A percentile compares a stretch with the other conserved stretches of the same genome.
phyloP scores from a whole-genome alignment of 2,329 filamentous ascomycete genomes.

The Hymenoscyphus infarciens region DNA sequence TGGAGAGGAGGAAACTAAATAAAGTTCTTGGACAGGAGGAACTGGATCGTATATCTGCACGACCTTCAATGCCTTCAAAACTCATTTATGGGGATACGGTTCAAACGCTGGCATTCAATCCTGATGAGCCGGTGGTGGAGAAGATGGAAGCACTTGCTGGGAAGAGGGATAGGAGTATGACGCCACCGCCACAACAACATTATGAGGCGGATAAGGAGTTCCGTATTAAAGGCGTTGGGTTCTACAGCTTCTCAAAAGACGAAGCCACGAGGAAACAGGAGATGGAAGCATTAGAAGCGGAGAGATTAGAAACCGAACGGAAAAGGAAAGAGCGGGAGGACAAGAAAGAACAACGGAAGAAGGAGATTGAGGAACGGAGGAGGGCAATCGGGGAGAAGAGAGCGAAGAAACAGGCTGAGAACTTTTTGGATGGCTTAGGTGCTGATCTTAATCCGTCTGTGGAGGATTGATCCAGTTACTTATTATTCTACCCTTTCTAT shows the following conservation, averaged over 20 bases:
- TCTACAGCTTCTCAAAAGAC: conserved; percentile 84
- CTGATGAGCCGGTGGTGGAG: conserved; percentile 58
- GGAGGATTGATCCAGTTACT: background rate
- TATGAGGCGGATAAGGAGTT: conserved; percentile 86
- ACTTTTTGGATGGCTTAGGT: conserved; percentile 44
- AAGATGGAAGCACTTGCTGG: conserved; percentile 76
- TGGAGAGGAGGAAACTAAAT: conserved; percentile 54
- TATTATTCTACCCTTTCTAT: background rate
- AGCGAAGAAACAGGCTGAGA: conserved; percentile 66
- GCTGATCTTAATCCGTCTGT: background rate
- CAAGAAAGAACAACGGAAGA: conserved; percentile 54
- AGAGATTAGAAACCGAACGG: conserved; percentile 64
- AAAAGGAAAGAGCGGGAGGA: conserved; percentile 47
- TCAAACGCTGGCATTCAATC: conserved; percentile 78
- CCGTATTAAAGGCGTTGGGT: conserved; percentile 82
- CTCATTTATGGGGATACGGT: conserved; percentile 85
- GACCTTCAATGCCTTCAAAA: conserved; percentile 61
- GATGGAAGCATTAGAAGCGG: conserved; percentile 69
- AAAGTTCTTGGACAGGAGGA: conserved; percentile 55
- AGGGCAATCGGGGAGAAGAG: conserved; percentile 44
- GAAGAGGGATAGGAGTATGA: conserved; percentile 74
- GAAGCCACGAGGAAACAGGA: conserved; percentile 61
- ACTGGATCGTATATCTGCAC: conserved; percentile 65
- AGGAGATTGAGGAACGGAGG: conserved; percentile 58
- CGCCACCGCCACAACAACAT: conserved; percentile 75